Conservation (phyloP, 1,284 basidiomycete species). For the Cystobasidium sp. region DNA sequence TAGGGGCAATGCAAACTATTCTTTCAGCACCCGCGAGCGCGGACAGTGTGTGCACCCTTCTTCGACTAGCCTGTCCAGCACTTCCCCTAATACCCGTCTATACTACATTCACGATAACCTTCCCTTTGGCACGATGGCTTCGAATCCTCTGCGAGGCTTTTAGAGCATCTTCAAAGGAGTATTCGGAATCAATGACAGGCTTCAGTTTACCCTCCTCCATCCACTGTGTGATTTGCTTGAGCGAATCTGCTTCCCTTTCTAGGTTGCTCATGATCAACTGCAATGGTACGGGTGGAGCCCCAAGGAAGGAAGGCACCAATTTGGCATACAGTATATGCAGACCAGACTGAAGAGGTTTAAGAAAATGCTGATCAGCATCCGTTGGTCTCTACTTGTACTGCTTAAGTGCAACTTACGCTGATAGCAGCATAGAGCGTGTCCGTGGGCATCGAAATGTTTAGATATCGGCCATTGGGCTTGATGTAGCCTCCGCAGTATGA, state of each 20-base stretch:
- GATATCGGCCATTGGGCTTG: slow-evolving; percentile 57
- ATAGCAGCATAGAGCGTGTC: not conserved
- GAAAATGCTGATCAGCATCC: not conserved
- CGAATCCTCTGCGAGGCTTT: slow-evolving; percentile 68
- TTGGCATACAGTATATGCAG: slow-evolving; percentile 12
- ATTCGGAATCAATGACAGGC: slow-evolving; percentile 67
- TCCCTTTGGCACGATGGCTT: slow-evolving; percentile 66
- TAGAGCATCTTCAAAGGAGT: slow-evolving; percentile 64
- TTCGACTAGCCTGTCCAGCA: too few relatives aligned
- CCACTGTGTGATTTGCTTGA: slow-evolving; percentile 57
- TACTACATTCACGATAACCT: slow-evolving; percentile 60
- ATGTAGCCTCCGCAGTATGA: slow-evolving; percentile 10
- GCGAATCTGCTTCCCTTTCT: slow-evolving; percentile 51
- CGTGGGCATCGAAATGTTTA: slow-evolving; percentile 57
- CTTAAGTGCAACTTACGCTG: not conserved
- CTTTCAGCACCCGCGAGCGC: not conserved
- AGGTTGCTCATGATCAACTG: slow-evolving; percentile 51
- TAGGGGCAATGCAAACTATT: too few relatives aligned
- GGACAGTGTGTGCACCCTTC: too few relatives aligned
- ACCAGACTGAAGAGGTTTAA: not conserved
- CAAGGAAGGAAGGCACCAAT: slow-evolving; percentile 14
- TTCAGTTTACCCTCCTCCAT: slow-evolving; percentile 62
- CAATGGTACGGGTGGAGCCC: slow-evolving; percentile 45
- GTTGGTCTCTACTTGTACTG: not conserved
- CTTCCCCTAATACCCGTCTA: not conserved